phyloP scores from a whole-genome alignment of 169 alveolate species.

The Plasmodium cynomolgi region DNA sequence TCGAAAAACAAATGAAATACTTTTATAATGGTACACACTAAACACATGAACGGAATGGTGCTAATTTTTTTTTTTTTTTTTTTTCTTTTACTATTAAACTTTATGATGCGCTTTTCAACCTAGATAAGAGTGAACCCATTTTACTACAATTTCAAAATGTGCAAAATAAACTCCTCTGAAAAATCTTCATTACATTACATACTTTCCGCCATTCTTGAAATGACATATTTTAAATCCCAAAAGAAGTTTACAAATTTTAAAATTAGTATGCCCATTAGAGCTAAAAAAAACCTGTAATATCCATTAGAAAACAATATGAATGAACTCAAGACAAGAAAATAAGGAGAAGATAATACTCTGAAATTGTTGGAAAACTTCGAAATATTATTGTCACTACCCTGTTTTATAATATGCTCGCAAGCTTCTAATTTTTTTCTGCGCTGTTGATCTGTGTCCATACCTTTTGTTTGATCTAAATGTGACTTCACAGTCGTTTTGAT shows the following conservation, averaged over 20 bases:
- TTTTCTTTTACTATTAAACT: not conserved
- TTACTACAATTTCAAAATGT: not conserved
- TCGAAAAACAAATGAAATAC: not conserved
- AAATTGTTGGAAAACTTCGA: not conserved
- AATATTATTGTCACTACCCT: not conserved
- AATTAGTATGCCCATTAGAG: not conserved
- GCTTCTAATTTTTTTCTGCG: not conserved
- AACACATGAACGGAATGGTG: not conserved
- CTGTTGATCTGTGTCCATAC: not conserved
- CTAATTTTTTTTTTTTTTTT: not conserved
- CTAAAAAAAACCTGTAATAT: not conserved
- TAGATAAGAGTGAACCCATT: not conserved
- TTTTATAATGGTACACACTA: not conserved
- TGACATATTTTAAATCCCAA: not conserved
- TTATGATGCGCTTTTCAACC: not conserved
- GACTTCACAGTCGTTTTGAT: not conserved
- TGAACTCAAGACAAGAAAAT: not conserved
- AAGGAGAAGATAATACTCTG: not conserved
- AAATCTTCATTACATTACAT: not conserved
- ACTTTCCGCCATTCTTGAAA: not conserved
- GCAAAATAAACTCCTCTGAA: not conserved
- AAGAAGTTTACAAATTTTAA: not conserved
- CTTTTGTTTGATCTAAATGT: not conserved
- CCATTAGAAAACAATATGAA: not conserved
- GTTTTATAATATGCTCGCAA: not conserved